A percentile compares a stretch with the other conserved stretches of the same genome.
Conservation (phyloP, 2,329 filamentous ascomycete species). For the Neospermospora avenae region DNA sequence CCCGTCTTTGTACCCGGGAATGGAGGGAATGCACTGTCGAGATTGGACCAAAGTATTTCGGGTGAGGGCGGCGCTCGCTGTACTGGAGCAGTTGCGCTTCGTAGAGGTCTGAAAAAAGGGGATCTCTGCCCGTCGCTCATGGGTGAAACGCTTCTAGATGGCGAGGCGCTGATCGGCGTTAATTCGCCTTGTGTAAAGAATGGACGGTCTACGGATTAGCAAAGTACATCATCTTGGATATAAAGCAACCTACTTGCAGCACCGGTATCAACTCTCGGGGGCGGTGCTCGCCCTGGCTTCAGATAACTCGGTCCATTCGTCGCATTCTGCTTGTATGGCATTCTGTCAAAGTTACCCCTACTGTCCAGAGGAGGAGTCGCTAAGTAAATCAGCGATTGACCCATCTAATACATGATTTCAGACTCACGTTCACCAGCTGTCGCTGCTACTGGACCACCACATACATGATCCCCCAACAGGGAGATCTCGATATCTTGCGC, state of each 20-base stretch:
- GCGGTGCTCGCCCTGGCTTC: constrained; percentile 41
- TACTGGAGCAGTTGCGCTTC: constrained; percentile 40
- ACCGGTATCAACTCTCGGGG: constrained; percentile 49
- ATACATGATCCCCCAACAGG: constrained; percentile 82
- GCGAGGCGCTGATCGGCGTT: constrained; percentile 60
- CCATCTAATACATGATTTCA: not conserved
- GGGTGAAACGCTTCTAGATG: constrained; percentile 62
- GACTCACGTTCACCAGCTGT: constrained; percentile 44
- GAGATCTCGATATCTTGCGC: constrained; percentile 76
- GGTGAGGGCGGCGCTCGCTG: constrained; percentile 41
- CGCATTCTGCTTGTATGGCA: constrained; percentile 24
- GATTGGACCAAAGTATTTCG: constrained; percentile 40
- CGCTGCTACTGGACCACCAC: constrained; percentile 43
- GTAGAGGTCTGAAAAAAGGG: constrained; percentile 35
- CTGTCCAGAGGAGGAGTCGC: constrained; percentile 34
- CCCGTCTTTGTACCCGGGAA: constrained; percentile 45
- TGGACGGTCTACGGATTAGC: constrained; percentile 42
- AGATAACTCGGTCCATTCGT: constrained; percentile 26
- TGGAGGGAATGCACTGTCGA: constrained; percentile 52
- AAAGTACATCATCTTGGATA: not conserved
- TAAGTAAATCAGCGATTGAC: constrained; percentile 17
- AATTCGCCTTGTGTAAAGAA: constrained; percentile 55
- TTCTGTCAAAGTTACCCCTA: constrained; percentile 23
- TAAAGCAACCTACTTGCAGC: constrained; percentile 47
- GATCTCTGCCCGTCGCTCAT: constrained; percentile 45